Evolutionary conservation across 192 early-diverging fungal species (phyloP), one percentile per base, ranked within the genome.

Genomic region (Obelidium mucronatum): DNA sequence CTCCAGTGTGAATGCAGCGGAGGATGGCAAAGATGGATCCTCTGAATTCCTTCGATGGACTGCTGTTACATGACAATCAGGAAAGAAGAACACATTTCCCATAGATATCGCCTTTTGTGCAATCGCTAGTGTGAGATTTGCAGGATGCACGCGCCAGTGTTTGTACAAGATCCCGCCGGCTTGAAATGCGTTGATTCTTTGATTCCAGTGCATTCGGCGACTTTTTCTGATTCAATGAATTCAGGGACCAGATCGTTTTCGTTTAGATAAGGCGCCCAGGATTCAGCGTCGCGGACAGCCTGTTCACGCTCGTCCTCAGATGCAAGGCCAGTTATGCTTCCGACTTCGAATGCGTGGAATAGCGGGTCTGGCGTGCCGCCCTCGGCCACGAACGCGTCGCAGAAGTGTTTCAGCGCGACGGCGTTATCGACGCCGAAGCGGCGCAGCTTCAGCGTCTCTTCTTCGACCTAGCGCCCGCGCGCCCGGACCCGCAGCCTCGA

Each of bases 281-380:
- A 34, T 15, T 19, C 15, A n/a, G 24, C 24, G 30, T 33, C n/a
- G 17, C 17, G 55, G n/a, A n/a, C 39, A 26, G 73, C 8, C 28
- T 22, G 15, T 30, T 77, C 35, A 81, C 81, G 24, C 63, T 55
- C 48, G 76, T 83, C 61, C 73, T 56, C 59, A n/a, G n/a, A n/a
- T 22, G 48, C 22, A 8, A 51, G 22, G 8, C 48, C 48, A 13
- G 8, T 51, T 8, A 51, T 51, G 48, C 48, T 22, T 8, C 48
- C 48, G 48, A 13, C 11, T 33, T 22, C 61, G 68, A 40, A 39
- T 3, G 8, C 2, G 6, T 30, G 60, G 8, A 22, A 42, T 64
- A 69, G 22, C 8, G 48, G 48, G 48, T 51, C 48, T 22, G 48
- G 48, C 11, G 48, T 13, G 48, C 48, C 48, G 8, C 48, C 48